Evolutionary conservation across 1,139 yeast genomes (phyloP).

Genomic region (Yamadazyma mexicana): DNA sequence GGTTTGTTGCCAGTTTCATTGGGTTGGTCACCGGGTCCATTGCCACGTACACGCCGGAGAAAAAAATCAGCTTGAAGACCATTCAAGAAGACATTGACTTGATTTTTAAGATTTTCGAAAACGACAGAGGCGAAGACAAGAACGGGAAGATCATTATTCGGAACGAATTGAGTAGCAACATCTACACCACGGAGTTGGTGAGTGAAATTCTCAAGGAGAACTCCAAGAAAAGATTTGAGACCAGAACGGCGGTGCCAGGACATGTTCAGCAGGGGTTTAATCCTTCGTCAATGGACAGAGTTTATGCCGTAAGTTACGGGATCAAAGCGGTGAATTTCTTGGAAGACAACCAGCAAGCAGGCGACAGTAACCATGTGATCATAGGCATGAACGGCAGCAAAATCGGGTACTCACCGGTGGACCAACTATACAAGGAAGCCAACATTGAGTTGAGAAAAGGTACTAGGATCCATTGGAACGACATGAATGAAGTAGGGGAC

Average conservation of each 20-base stretch:
- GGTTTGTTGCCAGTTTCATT: constrained; percentile 71
- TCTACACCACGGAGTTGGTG: constrained; percentile 76
- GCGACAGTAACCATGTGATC: constrained; percentile 48
- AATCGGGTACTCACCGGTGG: constrained; percentile 55
- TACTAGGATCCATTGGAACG: constrained; percentile 64
- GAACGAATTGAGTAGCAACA: constrained; percentile 81
- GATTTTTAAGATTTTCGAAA: constrained; percentile 44
- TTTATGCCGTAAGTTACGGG: constrained; percentile 68
- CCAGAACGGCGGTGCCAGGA: constrained; percentile 96
- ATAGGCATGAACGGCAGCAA: constrained; percentile 70
- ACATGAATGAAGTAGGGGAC: constrained; percentile 58
- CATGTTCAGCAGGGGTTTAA: constrained; percentile 86
- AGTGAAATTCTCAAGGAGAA: constrained; percentile 83
- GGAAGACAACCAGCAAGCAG: constrained; percentile 39
- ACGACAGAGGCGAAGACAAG: constrained; percentile 61
- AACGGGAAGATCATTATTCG: constrained; percentile 83
- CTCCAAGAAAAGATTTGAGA: constrained; percentile 75
- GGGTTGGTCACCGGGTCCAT: constrained; percentile 73
- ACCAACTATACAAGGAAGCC: constrained; percentile 60
- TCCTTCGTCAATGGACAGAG: constrained; percentile 80
- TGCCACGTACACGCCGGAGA: constrained; percentile 77
- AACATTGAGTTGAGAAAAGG: constrained; percentile 66
- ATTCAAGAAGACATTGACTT: constrained; percentile 65
- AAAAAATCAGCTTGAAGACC: constrained; percentile 69
- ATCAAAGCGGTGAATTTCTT: constrained; percentile 69